Evolutionary conservation across 805 yeast genomes (phyloP), one percentile per base, ranked within the genome.

Genomic region (Yamadazyma paraphyllophila): DNA sequence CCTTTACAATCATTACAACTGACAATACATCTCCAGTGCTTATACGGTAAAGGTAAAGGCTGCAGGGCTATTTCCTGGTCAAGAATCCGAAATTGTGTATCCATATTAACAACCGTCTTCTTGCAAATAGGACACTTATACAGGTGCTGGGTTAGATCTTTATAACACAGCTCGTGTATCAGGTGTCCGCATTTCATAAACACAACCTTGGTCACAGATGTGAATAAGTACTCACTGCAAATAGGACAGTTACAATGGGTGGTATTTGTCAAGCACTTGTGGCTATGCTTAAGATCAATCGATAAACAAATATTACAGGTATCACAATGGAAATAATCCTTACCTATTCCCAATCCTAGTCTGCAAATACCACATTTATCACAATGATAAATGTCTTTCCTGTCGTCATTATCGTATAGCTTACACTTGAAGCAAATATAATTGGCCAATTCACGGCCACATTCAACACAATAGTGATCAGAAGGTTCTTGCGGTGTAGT

Each of bases 181-280:
- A 96, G 88, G 65, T 91, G 98, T 2, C 97, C 97, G 66, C 98
- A 91, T 40, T 77, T 72, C 96, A 91, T 89, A 62, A 91, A 90
- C 15, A 89, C 96, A 36, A 90, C 96, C 9, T 89, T 83, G 59
- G 73, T 76, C 6, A 85, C 81, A 3, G 94, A 83, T 12, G 89
- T 85, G 62, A 91, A 91, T 80, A 91, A 80, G 62, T 83, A 90
- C 56, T 90, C 97, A 47, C 86, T 88, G 66, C 97, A 91, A 31
- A 91, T 88, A 1, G 97, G 96, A 63, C 97, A 91, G 60, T 90
- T 83, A 39, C 96, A 85, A 61, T 86, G 94, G 0, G 96, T 90
- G 5, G 96, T 82, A 54, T 89, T 82, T 56, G 86, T 89, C 41
- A 90, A 83, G 65, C 97, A 92, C 51, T 77, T 78, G 67, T 92